Base-by-base conservation (phyloP, 1,284 basidiomycete species). In the Austropuccinia psidii region DNA sequence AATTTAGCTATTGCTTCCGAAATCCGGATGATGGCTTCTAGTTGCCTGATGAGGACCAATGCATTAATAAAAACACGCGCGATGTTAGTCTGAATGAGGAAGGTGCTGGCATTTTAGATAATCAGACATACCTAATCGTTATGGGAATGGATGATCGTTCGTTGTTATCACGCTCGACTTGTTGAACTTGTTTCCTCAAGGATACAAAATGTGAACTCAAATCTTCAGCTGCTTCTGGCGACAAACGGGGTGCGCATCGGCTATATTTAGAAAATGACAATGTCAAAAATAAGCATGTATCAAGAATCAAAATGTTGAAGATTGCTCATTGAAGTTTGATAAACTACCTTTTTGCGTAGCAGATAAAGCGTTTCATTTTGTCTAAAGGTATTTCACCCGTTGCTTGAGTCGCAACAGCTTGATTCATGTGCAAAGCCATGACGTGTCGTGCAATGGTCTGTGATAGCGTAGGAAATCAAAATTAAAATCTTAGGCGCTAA, bases 381-480 rank as follows among this genome's bases (percentile, higher is more conserved):
- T 97, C 94, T 55, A 98, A 86, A 79, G 93, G 90, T 75, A 99
- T 91, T 82, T 99, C 96, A n/a, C 93, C 95, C 1, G 88, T 85
- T 2, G 84, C 84, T 68, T 90, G 86, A 1, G 85, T 85, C 75
- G 87, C 88, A 74, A 84, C 86, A 75, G 85, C 84, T 60, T 90
- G 85, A 82, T 95, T 95, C 93, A 98, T 97, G 81, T 98, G 96
- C 69, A 97, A 91, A 81, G 94, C 94, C 91, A 99, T 95, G 78
- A 99, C 93, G 80, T 98, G 93, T 82, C 89, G 91, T 13, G 96
- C 95, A 77, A 98, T 96, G 77, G 89, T 92, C 90, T 94, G 76
- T 0, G 68, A 74, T 27, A 1, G 29, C 74, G 64, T 66, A 27
- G 45, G 57, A 74, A 31, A 75, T 37, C 55, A 35, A 60, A 43